These are phyloP conservation scores for Verticillium nonalfalfae DNA, from an alignment of 2,329 filamentous ascomycete genomes.

Conservation along the genomic window DNA sequence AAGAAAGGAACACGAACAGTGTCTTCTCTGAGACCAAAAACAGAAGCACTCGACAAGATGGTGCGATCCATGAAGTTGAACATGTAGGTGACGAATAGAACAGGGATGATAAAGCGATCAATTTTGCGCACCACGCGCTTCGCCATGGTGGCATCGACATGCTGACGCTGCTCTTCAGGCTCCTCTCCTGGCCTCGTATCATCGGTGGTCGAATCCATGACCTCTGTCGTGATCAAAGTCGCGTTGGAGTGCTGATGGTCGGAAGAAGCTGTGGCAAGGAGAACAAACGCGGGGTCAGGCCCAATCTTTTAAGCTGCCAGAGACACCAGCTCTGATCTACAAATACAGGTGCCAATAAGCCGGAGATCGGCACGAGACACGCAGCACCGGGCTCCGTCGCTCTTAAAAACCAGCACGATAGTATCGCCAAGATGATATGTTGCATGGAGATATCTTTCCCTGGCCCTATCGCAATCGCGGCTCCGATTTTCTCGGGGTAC, in stretches of 20 bases:
- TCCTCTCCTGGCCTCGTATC: slow-evolving; percentile 3
- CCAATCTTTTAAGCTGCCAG: neutral
- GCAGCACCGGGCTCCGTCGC: neutral
- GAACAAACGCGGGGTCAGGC: neutral
- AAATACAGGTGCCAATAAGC: neutral
- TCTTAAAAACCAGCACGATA: neutral
- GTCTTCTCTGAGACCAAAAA: slow-evolving; percentile 48
- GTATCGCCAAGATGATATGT: neutral
- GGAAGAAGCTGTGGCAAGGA: neutral
- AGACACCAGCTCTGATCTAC: neutral
- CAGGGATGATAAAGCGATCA: slow-evolving; percentile 46
- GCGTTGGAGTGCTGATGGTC: neutral
- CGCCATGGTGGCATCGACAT: slow-evolving; percentile 14
- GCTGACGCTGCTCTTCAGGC: slow-evolving; percentile 4
- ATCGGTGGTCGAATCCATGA: slow-evolving; percentile 4
- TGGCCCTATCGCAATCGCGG: neutral
- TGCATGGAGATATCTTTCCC: neutral
- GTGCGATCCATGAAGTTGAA: slow-evolving; percentile 58
- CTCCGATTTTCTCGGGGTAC: neutral
- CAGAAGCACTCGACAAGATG: slow-evolving; percentile 47
- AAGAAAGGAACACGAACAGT: slow-evolving; percentile 18
- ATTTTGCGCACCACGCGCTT: slow-evolving; percentile 46
- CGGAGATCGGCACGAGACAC: neutral
- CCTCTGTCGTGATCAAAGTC: neutral
- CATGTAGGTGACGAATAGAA: slow-evolving; percentile 52